Conservation (phyloP, 768 basidiomycete species). For the Coprinopsis marcescibilis region DNA sequence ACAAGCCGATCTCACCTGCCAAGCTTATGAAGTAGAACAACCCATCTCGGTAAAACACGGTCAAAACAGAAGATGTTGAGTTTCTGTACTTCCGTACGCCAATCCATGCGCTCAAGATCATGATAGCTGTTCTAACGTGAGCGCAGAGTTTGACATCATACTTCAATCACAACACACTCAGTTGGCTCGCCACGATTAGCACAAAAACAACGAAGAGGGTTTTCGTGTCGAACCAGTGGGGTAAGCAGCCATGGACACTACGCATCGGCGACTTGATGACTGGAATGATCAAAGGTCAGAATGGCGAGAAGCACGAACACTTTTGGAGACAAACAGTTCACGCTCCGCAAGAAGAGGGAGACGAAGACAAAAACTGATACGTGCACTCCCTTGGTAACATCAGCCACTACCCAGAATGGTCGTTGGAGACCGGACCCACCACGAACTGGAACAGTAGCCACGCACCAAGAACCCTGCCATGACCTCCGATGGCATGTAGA, state of each 20-base stretch:
- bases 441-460: slow-evolving; percentile 4
- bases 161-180: neutral
- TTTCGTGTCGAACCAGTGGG: neutral
- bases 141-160: neutral
- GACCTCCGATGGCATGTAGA: neutral
- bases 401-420: neutral
- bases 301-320: neutral
- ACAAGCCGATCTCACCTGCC: neutral
- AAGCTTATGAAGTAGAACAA: neutral
- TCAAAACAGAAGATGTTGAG: neutral
- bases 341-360: neutral
- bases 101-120: slow-evolving; percentile 3
- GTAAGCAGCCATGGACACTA: slow-evolving; percentile 4
- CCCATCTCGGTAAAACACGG: neutral
- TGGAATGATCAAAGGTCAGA: neutral
- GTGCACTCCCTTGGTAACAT: neutral
- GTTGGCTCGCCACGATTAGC: slow-evolving; percentile 2
- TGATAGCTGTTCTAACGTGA: neutral
- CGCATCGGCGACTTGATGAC: slow-evolving; percentile 2
- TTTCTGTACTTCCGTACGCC: neutral
- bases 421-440: neutral
- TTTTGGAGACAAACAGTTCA: neutral
- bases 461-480: neutral
- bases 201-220: slow-evolving; percentile 4
- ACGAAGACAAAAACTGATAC: neutral